These are phyloP conservation scores for Didymosphaeria variabile DNA, from an alignment of 2,329 filamentous ascomycete species.

Conservation along the genomic window DNA sequence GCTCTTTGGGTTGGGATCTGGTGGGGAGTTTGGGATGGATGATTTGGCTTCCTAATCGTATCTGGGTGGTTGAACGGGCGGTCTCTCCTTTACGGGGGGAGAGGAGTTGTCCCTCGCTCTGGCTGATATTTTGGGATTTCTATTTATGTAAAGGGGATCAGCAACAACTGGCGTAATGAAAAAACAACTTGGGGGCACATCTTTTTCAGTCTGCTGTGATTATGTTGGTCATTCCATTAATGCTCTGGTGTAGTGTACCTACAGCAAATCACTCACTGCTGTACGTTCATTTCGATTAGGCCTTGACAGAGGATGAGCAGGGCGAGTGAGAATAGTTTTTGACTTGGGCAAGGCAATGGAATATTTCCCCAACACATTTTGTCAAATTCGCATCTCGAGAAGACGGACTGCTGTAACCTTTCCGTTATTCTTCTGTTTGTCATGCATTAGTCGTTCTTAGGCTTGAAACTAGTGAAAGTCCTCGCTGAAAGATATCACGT, in stretches of 20 bases:
- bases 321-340: neutral
- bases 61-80: constrained; percentile 21
- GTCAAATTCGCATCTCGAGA: no score
- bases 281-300: neutral
- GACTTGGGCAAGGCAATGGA: neutral
- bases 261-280: neutral
- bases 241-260: neutral
- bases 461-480: neutral
- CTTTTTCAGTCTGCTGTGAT: neutral
- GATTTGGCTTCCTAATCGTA: constrained; percentile 26
- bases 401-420: no score
- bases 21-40: constrained; percentile 34
- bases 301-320: neutral
- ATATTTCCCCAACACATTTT: neutral
- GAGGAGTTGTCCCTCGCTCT: constrained; percentile 28
- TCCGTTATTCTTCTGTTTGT: neutral
- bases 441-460: neutral
- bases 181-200: constrained; percentile 13
- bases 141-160: constrained; percentile 24
- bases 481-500: neutral
- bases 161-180: constrained; percentile 20
- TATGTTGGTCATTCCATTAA: neutral
- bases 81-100: constrained; percentile 26
- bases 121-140: constrained; percentile 29
- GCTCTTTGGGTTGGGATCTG: constrained; percentile 20